These are phyloP conservation scores for Nicotiana obtusifolia DNA, from an alignment of 257 asterid genomes.

Conservation along the genomic window DNA sequence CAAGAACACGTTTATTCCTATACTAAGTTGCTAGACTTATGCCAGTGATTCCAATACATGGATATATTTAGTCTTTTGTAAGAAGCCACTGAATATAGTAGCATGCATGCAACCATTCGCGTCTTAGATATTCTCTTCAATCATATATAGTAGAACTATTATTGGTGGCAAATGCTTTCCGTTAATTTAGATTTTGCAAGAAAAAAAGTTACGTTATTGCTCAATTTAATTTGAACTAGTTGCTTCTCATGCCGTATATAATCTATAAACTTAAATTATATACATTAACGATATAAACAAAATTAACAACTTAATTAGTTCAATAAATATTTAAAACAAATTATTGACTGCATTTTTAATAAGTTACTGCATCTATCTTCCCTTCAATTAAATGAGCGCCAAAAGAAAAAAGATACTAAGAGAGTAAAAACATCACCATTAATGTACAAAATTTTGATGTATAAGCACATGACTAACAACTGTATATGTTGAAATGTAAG, in stretches of 20 bases:
- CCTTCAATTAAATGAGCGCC: background rate
- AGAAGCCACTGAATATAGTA: background rate
- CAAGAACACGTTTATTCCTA: background rate
- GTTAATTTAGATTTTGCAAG: background rate
- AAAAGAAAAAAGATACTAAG: background rate
- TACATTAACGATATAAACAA: background rate
- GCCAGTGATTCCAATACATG: background rate
- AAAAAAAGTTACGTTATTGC: background rate
- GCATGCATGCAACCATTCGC: conserved; percentile 1
- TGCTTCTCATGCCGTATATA: background rate
- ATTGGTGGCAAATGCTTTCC: background rate
- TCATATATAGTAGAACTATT: background rate
- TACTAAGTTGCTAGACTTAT: background rate
- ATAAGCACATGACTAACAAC: background rate
- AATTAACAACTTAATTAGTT: background rate
- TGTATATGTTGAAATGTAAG: background rate
- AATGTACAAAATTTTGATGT: background rate
- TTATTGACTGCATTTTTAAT: background rate
- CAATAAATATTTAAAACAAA: no score
- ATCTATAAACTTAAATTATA: background rate
- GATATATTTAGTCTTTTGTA: background rate
- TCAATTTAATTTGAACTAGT: background rate
- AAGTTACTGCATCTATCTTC: background rate
- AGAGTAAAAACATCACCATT: background rate
- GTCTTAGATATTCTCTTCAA: background rate